phyloP scores from a whole-genome alignment of 2,329 filamentous ascomycete species.

The Thelonectria olida region DNA sequence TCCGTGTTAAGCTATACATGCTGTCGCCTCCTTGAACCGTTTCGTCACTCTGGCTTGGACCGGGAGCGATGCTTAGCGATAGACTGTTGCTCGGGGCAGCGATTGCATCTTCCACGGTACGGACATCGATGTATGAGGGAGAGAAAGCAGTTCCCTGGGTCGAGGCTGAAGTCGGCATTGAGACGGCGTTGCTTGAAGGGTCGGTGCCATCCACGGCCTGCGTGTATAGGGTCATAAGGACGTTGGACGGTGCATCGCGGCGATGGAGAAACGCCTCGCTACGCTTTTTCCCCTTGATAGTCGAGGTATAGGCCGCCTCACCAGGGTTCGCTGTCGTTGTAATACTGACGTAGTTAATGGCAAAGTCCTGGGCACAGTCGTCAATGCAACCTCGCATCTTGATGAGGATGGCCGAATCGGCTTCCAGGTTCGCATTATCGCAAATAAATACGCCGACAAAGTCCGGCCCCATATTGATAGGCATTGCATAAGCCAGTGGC shows the following conservation, averaged over 20 bases:
- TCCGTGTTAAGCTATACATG: neutral
- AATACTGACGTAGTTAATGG: neutral
- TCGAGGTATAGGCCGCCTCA: neutral
- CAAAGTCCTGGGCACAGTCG: neutral
- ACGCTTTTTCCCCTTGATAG: neutral
- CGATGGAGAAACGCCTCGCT: neutral
- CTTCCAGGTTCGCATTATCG: neutral
- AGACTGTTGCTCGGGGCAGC: neutral
- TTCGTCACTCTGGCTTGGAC: neutral
- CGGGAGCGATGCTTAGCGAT: too few species aligned
- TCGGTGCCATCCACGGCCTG: neutral
- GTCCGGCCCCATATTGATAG: neutral
- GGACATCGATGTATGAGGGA: neutral
- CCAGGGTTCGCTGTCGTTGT: neutral
- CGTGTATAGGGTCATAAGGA: neutral
- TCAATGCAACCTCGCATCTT: neutral
- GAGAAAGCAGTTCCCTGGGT: neutral
- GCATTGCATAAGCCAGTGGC: neutral
- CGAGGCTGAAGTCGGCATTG: neutral
- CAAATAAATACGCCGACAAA: neutral
- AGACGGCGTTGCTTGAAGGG: neutral
- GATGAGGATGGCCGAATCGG: neutral
- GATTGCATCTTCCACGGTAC: neutral
- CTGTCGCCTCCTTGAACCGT: neutral
- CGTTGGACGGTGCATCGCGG: neutral